Evolutionary conservation across 2,329 filamentous ascomycete species (phyloP).

Genomic region (Fusarium veterinarium): DNA sequence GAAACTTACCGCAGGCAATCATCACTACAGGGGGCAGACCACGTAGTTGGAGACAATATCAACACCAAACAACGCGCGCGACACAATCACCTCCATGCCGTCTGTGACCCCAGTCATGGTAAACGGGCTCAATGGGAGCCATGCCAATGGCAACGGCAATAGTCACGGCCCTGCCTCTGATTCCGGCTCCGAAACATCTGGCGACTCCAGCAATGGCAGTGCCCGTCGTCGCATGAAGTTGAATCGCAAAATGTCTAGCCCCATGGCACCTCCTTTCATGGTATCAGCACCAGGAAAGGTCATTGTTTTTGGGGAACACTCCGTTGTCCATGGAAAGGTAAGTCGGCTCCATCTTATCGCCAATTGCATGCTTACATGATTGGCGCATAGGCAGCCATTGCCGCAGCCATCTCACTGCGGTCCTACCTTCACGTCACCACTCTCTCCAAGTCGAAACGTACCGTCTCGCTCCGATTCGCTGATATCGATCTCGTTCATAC

Average conservation of each 20-base stretch:
- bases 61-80: constrained; percentile 26
- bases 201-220: constrained; percentile 49
- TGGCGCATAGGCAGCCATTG: constrained; percentile 79
- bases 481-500: constrained; percentile 91
- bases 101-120: constrained; percentile 38
- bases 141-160: constrained; percentile 23
- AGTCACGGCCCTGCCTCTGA: constrained; percentile 37
- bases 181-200: constrained; percentile 42
- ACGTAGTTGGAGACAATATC: constrained; percentile 20
- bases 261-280: constrained; percentile 92
- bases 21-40: constrained; percentile 12
- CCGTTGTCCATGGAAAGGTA: constrained; percentile 97
- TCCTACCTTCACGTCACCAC: constrained; percentile 97
- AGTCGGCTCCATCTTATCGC: background rate
- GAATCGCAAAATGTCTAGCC: constrained; percentile 69
- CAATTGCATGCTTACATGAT: constrained; percentile 34
- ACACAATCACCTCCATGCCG: constrained; percentile 33
- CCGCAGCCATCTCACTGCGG: constrained; percentile 91
- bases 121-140: constrained; percentile 39
- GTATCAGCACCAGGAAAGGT: constrained; percentile 98
- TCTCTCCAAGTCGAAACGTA: constrained; percentile 90
- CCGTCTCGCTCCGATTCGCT: constrained; percentile 87
- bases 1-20: constrained; percentile 14
- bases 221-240: constrained; percentile 53
- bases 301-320: constrained; percentile 97